Percentiles rank a stretch among this genome's conserved stretches.
phyloP scores from a whole-genome alignment of 257 asterid genomes.

The Nicotiana benthamiana region DNA sequence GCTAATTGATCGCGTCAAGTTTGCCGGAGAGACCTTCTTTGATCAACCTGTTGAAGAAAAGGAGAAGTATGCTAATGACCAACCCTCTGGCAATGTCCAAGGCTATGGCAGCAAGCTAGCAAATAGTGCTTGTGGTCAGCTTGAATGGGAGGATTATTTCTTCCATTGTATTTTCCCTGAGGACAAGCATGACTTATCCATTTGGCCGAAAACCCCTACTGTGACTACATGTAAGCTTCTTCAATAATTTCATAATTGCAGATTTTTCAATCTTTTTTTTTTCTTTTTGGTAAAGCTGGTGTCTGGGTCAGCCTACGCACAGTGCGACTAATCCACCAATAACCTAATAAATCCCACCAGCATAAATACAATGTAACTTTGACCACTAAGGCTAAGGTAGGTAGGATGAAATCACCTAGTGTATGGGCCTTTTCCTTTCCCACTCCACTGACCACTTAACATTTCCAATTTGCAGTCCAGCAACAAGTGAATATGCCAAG shows the following conservation, averaged over 20 bases:
- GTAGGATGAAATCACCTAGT: too few species aligned
- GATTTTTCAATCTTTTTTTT: too few species aligned
- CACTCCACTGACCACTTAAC: not conserved
- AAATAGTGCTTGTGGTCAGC: slow-evolving; percentile 60
- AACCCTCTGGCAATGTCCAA: slow-evolving; percentile 60
- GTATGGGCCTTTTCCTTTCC: not conserved
- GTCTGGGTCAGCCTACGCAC: not conserved
- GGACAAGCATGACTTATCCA: slow-evolving; percentile 40
- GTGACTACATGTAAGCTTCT: slow-evolving; percentile 65
- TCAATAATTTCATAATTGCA: not conserved
- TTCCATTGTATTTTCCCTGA: slow-evolving; percentile 62
- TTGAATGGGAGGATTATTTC: slow-evolving; percentile 92
- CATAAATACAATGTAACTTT: not conserved
- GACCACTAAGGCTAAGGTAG: not conserved
- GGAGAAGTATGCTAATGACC: slow-evolving; percentile 88
- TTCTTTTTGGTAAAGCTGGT: too few species aligned
- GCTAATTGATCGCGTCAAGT: slow-evolving; percentile 41
- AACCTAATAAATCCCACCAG: not conserved
- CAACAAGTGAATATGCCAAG: slow-evolving; percentile 61
- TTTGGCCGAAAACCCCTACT: slow-evolving; percentile 71
- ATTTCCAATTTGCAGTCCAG: slow-evolving; percentile 30
- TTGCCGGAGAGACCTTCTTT: slow-evolving; percentile 55
- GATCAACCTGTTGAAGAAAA: slow-evolving; percentile 63
- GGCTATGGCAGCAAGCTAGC: slow-evolving; percentile 92
- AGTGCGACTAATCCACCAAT: not conserved